phyloP scores from a whole-genome alignment of 2,329 filamentous ascomycete genomes.

The Aspergillus carbonarius region DNA sequence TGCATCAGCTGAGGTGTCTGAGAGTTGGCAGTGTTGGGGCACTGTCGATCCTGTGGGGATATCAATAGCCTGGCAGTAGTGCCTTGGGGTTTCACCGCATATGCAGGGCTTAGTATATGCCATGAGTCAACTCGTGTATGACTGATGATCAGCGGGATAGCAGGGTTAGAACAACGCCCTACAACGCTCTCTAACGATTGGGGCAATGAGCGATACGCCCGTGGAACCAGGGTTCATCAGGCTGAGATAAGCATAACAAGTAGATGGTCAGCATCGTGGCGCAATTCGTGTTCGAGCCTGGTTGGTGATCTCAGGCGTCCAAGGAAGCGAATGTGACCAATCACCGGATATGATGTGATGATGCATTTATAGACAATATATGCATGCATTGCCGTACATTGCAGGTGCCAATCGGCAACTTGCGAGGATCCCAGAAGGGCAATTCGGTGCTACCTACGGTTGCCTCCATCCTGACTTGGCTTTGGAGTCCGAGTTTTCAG shows the following conservation, averaged over 20 bases:
- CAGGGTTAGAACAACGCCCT: background rate
- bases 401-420: background rate
- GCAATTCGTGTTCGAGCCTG: background rate
- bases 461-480: background rate
- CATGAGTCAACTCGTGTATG: background rate
- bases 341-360: background rate
- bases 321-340: background rate
- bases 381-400: background rate
- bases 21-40: background rate
- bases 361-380: constrained; percentile 1
- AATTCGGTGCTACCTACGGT: background rate
- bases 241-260: background rate
- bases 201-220: too few relatives aligned
- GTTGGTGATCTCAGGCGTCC: background rate
- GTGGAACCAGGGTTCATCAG: background rate
- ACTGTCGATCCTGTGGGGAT: background rate
- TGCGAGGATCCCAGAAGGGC: background rate
- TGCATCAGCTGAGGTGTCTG: background rate
- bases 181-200: too few relatives aligned
- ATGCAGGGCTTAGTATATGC: background rate
- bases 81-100: background rate
- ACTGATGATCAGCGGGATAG: background rate
- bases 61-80: background rate
- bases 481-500: background rate
- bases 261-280: background rate